Evolutionary conservation across 1,284 basidiomycete genomes (phyloP), one percentile per base, ranked within the genome.

Genomic region (Ustilago trichophora): DNA sequence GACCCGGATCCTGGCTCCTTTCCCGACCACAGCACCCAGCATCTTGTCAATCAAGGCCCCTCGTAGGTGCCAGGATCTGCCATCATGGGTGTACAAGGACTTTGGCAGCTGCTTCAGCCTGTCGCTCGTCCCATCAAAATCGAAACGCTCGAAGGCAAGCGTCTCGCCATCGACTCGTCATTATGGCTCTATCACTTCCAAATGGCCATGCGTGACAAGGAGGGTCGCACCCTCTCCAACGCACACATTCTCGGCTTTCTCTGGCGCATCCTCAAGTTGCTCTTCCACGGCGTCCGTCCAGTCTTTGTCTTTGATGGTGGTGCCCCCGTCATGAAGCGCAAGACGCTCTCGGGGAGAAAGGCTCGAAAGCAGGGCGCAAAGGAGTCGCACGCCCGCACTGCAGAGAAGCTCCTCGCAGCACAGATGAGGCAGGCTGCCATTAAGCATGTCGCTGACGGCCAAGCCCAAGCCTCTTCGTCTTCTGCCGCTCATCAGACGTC

Each of bases 151-250:
- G 78, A 78, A 43, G 80, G 78, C 13, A 78, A 80, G 62, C 63
- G 75, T 26, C 71, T 82, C 3, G 80, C 80, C 31, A 98, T 99
- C 68, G 96, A 99, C 83, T 97, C 93, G 3, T 97, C 93, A 68
- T 97, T 99, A 72, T 99, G 96, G 96, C 89, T 99, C 60, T 98
- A 99, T 57, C 80, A 82, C 53, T 81, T 82, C 38, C 75, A 75
- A 83, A 94, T 94, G 32, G 98, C 96, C 2, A 98, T 98, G 94
- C 88, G 96, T 24, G 94, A 96, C 83, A 95, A 93, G 79, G 92
- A 98, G 58, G 96, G 96, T 13, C 87, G 89, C 21, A 92, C 88
- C 10, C 84, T 99, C 34, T 87, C 90, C 56, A 98, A 98, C 77
- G 94, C 95, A 0, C 96, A 98, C 83, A 89, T 99, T 21, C 84